Evolutionary conservation across 257 asterid species (phyloP).

Genomic region (Gynochthodes officinalis): DNA sequence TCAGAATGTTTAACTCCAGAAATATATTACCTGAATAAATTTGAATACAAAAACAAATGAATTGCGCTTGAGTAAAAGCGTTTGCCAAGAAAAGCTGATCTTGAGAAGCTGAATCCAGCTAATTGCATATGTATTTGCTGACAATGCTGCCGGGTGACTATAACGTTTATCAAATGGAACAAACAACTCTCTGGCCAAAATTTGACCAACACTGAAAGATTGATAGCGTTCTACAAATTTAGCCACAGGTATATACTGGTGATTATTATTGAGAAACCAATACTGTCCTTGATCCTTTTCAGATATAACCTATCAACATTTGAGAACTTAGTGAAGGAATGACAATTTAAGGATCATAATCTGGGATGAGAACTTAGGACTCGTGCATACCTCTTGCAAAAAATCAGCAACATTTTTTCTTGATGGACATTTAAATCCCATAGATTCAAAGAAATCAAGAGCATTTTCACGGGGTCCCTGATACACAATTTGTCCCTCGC

Average conservation of each 20-base stretch:
- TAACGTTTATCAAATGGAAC: conserved; percentile 71
- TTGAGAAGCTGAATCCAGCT: conserved; percentile 63
- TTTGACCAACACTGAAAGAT: conserved; percentile 52
- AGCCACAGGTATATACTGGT: conserved; percentile 52
- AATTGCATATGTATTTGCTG: conserved; percentile 60
- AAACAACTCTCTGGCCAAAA: conserved; percentile 49
- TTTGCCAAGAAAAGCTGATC: conserved; percentile 69
- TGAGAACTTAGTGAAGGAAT: conserved; percentile 20
- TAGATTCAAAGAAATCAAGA: conserved; percentile 64
- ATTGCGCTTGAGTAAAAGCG: conserved; percentile 80
- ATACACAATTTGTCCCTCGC: conserved; percentile 81
- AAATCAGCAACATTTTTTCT: conserved; percentile 92
- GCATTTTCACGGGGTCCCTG: conserved; percentile 79
- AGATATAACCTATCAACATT: conserved; percentile 55
- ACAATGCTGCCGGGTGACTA: conserved; percentile 83
- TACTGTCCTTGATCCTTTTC: conserved; percentile 92
- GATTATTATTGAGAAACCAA: conserved; percentile 60
- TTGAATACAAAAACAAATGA: conserved; percentile 73
- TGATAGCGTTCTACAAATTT: conserved; percentile 70
- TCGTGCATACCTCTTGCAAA: conserved; percentile 77
- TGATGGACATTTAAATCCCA: conserved; percentile 86
- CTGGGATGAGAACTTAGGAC: conserved; percentile 7
- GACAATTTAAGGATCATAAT: conserved; percentile 3
- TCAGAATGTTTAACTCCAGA: neutral
- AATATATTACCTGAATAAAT: conserved; percentile 64